Conservation (phyloP, 2,329 filamentous ascomycete species). For the Orbilia brochopaga region DNA sequence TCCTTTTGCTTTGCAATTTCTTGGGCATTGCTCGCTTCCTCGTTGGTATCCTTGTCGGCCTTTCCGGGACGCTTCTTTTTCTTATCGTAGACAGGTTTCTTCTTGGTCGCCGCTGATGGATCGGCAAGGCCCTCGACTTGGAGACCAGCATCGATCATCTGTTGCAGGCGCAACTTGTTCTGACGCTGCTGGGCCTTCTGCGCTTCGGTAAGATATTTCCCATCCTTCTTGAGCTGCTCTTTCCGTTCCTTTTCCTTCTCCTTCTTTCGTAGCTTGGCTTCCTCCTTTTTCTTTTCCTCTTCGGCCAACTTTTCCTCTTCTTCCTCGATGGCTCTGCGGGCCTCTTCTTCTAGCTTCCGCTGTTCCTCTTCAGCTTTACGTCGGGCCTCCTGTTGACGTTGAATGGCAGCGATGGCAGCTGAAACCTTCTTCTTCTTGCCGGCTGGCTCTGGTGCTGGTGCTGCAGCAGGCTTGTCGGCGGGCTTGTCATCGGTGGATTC, state of each 20-base stretch:
- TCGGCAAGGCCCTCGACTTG: constrained; percentile 67
- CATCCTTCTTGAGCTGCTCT: constrained; percentile 85
- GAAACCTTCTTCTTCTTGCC: constrained; percentile 92
- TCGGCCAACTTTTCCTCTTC: constrained; percentile 49
- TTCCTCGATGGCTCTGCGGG: constrained; percentile 67
- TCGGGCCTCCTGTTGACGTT: constrained; percentile 84
- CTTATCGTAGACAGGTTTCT: constrained; percentile 75
- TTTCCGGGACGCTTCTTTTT: constrained; percentile 70
- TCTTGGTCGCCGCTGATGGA: constrained; percentile 66
- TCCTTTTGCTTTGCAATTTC: constrained; percentile 68
- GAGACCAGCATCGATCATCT: constrained; percentile 80
- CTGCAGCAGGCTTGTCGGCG: constrained; percentile 54
- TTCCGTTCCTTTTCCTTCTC: constrained; percentile 85
- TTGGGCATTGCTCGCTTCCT: constrained; percentile 55
- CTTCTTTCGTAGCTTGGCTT: constrained; percentile 78
- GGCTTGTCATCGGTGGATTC: constrained; percentile 29
- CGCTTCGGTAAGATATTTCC: constrained; percentile 83
- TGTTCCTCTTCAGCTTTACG: constrained; percentile 70
- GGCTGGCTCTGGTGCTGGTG: constrained; percentile 61
- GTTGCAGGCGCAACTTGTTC: constrained; percentile 79
- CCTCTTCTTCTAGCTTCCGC: constrained; percentile 69
- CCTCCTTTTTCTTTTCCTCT: constrained; percentile 72
- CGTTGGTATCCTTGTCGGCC: constrained; percentile 65
- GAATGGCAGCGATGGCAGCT: constrained; percentile 72
- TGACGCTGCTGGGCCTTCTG: constrained; percentile 81